phyloP scores from a whole-genome alignment of 495 filamentous ascomycete species.

The Hyaloscypha variabilis region DNA sequence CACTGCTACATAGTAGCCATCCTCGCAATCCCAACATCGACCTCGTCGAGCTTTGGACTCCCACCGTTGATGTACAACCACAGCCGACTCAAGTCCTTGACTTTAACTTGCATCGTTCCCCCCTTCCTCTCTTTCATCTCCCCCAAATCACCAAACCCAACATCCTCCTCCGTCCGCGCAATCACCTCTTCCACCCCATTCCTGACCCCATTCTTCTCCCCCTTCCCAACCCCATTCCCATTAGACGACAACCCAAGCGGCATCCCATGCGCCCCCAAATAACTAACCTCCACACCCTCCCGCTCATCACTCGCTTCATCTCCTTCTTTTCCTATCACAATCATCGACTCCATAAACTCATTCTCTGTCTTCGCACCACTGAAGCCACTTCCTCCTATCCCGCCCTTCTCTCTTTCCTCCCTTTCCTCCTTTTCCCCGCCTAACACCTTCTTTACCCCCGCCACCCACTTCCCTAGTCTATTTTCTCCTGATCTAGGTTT shows the following conservation, averaged over 20 bases:
- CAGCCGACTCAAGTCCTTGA: constrained; percentile 71
- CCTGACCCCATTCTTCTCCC: constrained; percentile 11
- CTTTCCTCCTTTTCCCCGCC: not conserved
- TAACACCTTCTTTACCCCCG: not conserved
- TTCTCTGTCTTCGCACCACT: constrained; percentile 34
- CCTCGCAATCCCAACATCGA: constrained; percentile 28
- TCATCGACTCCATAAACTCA: constrained; percentile 60
- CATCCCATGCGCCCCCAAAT: constrained; percentile 27
- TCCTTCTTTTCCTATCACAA: constrained; percentile 30
- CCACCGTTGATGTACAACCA: constrained; percentile 75
- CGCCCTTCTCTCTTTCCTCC: not conserved
- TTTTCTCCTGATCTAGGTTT: not conserved
- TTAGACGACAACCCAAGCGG: constrained; percentile 33
- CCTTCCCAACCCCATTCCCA: constrained; percentile 16
- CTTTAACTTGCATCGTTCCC: constrained; percentile 32
- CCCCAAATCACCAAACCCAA: constrained; percentile 20
- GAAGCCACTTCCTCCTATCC: constrained; percentile 17
- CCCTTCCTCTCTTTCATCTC: not conserved
- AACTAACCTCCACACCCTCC: constrained; percentile 23
- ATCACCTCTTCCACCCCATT: constrained; percentile 24
- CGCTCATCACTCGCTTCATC: constrained; percentile 19
- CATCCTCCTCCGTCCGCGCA: constrained; percentile 16
- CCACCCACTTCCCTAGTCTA: not conserved
- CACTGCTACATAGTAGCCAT: constrained; percentile 20
- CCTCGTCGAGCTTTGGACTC: constrained; percentile 44